phyloP scores from a whole-genome alignment of 805 yeast genomes.

The Yamadazyma tumulicola region DNA sequence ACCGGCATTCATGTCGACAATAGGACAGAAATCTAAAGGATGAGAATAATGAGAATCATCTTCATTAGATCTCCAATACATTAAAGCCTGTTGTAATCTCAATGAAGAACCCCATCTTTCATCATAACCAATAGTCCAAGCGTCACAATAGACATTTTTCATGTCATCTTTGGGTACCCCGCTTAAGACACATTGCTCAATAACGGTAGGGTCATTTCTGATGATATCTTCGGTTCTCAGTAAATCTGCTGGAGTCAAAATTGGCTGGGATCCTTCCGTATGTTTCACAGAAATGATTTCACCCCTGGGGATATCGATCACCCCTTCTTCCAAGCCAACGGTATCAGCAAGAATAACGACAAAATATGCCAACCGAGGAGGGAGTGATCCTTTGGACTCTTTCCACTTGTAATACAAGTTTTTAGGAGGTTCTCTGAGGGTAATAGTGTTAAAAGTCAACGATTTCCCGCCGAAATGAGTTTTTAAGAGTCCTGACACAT shows the following conservation, averaged over 20 bases:
- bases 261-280: constrained; percentile 67
- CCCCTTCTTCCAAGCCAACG: constrained; percentile 68
- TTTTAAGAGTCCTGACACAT: constrained; percentile 52
- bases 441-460: constrained; percentile 63
- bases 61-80: constrained; percentile 72
- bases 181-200: constrained; percentile 66
- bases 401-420: constrained; percentile 62
- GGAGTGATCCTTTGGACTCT: constrained; percentile 55
- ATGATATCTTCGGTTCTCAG: constrained; percentile 59
- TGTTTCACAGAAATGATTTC: constrained; percentile 45
- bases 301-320: constrained; percentile 53
- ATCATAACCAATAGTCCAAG: constrained; percentile 69
- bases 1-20: constrained; percentile 66
- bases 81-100: constrained; percentile 76
- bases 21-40: constrained; percentile 81
- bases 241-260: constrained; percentile 67
- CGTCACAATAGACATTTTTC: constrained; percentile 60
- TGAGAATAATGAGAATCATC: constrained; percentile 75
- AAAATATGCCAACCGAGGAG: constrained; percentile 66
- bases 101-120: constrained; percentile 75
- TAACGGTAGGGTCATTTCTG: constrained; percentile 67
- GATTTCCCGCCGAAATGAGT: constrained; percentile 41
- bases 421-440: constrained; percentile 70
- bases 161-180: constrained; percentile 65
- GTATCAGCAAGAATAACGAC: constrained; percentile 58